phyloP scores from a whole-genome alignment of 805 yeast genomes.

The Kodamaea laetipori region DNA sequence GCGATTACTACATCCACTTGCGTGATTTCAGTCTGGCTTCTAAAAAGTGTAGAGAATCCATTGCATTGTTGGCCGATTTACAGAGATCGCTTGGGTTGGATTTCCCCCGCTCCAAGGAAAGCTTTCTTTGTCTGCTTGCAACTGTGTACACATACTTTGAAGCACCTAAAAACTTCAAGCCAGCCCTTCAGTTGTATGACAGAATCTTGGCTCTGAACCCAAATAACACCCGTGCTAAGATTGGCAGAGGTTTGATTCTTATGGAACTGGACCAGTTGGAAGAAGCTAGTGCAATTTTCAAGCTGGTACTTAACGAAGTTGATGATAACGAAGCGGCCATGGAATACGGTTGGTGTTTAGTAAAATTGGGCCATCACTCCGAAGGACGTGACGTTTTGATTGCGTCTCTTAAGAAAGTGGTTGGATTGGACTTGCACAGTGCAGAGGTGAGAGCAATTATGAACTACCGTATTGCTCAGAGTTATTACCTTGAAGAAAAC shows the following conservation, averaged over 20 bases:
- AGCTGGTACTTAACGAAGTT: slow-evolving; percentile 46
- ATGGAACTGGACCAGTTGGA: slow-evolving; percentile 62
- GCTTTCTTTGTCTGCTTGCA: slow-evolving; percentile 67
- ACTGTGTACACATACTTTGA: slow-evolving; percentile 79
- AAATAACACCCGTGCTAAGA: slow-evolving; percentile 57
- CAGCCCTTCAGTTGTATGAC: slow-evolving; percentile 74
- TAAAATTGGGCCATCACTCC: slow-evolving; percentile 51
- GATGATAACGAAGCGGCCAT: slow-evolving; percentile 65
- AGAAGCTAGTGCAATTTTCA: slow-evolving; percentile 57
- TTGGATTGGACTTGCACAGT: slow-evolving; percentile 55
- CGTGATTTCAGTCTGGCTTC: slow-evolving; percentile 63
- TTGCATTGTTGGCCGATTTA: slow-evolving; percentile 52
- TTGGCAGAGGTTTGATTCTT: slow-evolving; percentile 81
- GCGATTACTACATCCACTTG: slow-evolving; percentile 57
- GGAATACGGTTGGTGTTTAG: slow-evolving; percentile 79
- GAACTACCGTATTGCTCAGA: slow-evolving; percentile 74
- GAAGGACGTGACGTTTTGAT: slow-evolving; percentile 56
- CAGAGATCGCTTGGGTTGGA: slow-evolving; percentile 49
- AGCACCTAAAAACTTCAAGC: slow-evolving; percentile 82
- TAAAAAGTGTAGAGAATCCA: slow-evolving; percentile 60
- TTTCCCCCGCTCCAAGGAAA: slow-evolving; percentile 55
- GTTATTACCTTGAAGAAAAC: slow-evolving; percentile 44
- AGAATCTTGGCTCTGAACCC: slow-evolving; percentile 47
- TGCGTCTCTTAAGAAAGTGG: slow-evolving; percentile 42
- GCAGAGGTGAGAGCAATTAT: slow-evolving; percentile 59